Conservation (phyloP, 257 asterid genomes). For the Scutellaria minor region DNA sequence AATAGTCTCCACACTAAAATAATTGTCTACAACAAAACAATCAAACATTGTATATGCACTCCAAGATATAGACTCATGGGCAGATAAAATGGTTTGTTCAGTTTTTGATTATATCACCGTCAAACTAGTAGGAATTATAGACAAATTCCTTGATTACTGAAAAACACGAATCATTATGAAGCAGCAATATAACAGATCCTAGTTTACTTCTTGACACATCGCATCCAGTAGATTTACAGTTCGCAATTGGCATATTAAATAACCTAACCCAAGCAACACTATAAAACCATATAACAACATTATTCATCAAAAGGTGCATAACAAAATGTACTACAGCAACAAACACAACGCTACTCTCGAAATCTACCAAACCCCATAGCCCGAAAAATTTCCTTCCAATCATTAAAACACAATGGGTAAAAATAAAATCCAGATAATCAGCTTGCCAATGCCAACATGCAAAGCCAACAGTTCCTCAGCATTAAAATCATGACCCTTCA, state of each 20-base stretch:
- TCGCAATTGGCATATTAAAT: background rate
- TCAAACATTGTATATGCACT: background rate
- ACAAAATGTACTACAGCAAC: background rate
- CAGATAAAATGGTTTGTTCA: background rate
- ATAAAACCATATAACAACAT: background rate
- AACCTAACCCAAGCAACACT: background rate
- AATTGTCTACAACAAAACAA: background rate
- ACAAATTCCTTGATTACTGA: background rate
- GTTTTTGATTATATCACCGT: background rate
- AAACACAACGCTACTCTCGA: background rate
- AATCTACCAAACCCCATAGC: constrained; percentile 3
- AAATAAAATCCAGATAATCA: background rate
- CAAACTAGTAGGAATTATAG: background rate
- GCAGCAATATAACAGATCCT: background rate
- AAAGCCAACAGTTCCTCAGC: constrained; percentile 5
- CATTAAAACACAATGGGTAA: background rate
- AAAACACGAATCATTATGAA: background rate
- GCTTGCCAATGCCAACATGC: background rate
- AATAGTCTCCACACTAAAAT: background rate
- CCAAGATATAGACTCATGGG: background rate
- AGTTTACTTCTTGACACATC: background rate
- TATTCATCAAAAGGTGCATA: background rate
- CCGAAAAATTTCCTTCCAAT: background rate
- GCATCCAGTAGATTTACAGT: background rate
- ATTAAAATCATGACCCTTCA: background rate